Evolutionary conservation across 768 basidiomycete genomes (phyloP).

Genomic region (Mycena alexandri): DNA sequence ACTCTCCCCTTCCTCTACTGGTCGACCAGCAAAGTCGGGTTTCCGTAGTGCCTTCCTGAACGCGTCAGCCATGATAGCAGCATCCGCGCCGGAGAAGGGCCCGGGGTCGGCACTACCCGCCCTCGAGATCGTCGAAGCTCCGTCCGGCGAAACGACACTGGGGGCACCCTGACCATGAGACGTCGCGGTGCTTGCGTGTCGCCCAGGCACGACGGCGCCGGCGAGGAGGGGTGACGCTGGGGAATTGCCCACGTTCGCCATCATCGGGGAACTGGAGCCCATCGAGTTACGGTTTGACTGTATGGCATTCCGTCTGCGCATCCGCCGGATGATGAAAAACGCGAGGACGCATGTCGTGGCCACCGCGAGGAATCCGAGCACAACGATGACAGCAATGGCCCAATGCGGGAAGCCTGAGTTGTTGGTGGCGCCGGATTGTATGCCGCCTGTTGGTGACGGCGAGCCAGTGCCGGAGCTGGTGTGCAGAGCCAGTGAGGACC

Average conservation of each 20-base stretch:
- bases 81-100: conserved; percentile 86
- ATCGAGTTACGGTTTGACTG: conserved; percentile 78
- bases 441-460: conserved; percentile 47
- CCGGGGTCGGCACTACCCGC: conserved; percentile 71
- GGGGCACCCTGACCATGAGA: conserved; percentile 50
- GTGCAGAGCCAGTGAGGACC: conserved; percentile 26
- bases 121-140: conserved; percentile 78
- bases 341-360: conserved; percentile 73
- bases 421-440: conserved; percentile 59
- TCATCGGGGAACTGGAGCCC: conserved; percentile 87
- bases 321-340: conserved; percentile 80
- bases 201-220: conserved; percentile 44
- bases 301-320: conserved; percentile 64
- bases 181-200: conserved; percentile 48
- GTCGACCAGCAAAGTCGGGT: conserved; percentile 83
- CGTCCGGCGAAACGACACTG: conserved; percentile 72
- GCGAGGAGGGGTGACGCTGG: conserved; percentile 65
- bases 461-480: conserved; percentile 22
- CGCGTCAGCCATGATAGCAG: conserved; percentile 93
- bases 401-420: conserved; percentile 78
- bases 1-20: conserved; percentile 79
- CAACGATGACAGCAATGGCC: conserved; percentile 92
- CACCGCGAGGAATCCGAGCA: conserved; percentile 88
- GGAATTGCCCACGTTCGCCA: conserved; percentile 67
- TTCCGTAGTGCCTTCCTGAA: conserved; percentile 91